A percentile compares a stretch with the other conserved stretches of the same genome.
phyloP scores from a whole-genome alignment of 176 grass and related monocot genomes.

The Chloris gayana region DNA sequence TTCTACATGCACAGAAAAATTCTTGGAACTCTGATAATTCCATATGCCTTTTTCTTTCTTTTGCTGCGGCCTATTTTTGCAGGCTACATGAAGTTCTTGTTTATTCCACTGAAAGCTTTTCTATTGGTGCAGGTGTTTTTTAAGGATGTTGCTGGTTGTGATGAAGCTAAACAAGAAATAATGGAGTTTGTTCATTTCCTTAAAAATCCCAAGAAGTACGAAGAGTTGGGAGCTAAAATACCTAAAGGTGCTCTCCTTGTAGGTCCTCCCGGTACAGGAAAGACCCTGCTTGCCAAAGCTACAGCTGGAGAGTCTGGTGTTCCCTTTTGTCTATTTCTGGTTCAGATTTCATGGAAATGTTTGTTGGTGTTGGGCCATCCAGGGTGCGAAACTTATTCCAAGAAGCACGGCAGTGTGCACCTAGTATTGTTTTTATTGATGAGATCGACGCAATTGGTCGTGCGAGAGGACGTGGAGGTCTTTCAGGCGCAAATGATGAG shows the following conservation, averaged over 20 bases:
- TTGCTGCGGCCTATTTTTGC: not conserved
- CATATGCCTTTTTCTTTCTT: not conserved
- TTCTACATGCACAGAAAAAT: not conserved
- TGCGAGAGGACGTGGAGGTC: conserved; percentile 67
- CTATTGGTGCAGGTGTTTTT: conserved; percentile 77
- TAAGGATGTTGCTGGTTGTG: conserved; percentile 83
- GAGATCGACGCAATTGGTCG: conserved; percentile 88
- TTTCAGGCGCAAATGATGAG: conserved; percentile 74
- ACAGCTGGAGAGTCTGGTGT: conserved; percentile 79
- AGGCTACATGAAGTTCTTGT: not conserved
- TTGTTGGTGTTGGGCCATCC: conserved; percentile 79
- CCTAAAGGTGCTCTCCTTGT: conserved; percentile 87
- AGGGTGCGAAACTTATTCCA: conserved; percentile 79
- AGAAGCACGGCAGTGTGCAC: conserved; percentile 72
- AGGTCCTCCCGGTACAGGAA: conserved; percentile 83
- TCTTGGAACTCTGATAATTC: not conserved
- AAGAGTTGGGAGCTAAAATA: conserved; percentile 76
- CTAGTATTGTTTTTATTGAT: conserved; percentile 88
- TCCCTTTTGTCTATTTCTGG: conserved; percentile 79
- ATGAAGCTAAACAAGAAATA: conserved; percentile 92
- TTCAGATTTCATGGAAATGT: conserved; percentile 94
- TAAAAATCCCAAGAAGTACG: conserved; percentile 72
- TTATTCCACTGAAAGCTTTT: not conserved
- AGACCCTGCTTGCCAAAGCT: conserved; percentile 86
- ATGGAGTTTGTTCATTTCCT: conserved; percentile 90